Evolutionary conservation across 2,329 filamentous ascomycete species (phyloP), one percentile per base, ranked within the genome.

Genomic region (Diaporthe citrichinensis): DNA sequence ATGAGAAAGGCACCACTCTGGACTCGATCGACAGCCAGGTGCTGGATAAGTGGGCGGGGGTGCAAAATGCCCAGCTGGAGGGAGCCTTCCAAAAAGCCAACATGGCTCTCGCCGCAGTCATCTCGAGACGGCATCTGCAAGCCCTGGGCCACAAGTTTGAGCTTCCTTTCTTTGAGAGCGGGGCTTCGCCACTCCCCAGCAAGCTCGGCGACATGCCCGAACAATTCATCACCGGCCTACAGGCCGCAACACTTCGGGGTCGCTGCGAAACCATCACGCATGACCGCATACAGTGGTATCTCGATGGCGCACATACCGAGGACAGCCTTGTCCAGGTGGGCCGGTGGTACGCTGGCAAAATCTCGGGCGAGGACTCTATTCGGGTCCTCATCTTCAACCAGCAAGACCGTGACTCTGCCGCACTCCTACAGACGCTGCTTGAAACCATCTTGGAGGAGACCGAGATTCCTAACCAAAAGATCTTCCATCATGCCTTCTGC

Each of bases 301-400:
- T 98, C 23, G 96, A 98, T 80, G 95, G 96, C 3, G 96, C 94
- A 2, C 96, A 98, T 82, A 98, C 96, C 0, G 87, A 92, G 31
- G 95, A 98, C 79, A 97, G 95, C 79, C 91, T 98, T 77, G 88
- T 91, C 71, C 89, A 94, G 57, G 94, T 94, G 15, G 94, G 92
- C 4, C 88, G 87, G 78, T 98, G 96, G 96, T 96, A 96, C 80
- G 90, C 90, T 2, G 84, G 84, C 10, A 85, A 88, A 65, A 80
- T 89, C n/a, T 78, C 80, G 79, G 77, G 84, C 81, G 51, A 76
- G 14, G 57, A 73, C 85, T 65, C 72, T 0, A 61, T 69, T 14
- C 65, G 79, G 8, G 86, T 94, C 0, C 86, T 98, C 61, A 89
- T 98, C 65, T 98, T 98, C 88, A 98, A 98, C 84, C 96, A 98